Conservation (phyloP, 441 rosid genomes). For the Manihot esculenta region DNA sequence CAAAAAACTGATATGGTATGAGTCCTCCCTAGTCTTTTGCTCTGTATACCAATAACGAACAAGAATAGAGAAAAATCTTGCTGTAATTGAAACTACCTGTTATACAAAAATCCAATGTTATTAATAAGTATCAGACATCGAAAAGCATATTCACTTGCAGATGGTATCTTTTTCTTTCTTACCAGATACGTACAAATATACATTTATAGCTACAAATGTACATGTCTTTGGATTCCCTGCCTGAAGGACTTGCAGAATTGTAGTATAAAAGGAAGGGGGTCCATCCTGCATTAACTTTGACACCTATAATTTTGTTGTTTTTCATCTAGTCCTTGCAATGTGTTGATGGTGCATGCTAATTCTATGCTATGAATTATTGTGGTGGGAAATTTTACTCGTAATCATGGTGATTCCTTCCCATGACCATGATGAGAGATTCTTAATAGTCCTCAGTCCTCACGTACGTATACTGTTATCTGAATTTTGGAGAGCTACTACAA, state of each 20-base stretch:
- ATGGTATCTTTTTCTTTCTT: too few relatives aligned
- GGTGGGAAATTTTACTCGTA: too few relatives aligned
- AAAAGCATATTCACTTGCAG: conserved; percentile 2
- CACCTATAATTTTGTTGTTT: conserved; percentile 1
- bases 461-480: too few relatives aligned
- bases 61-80: too few relatives aligned
- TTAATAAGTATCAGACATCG: not conserved
- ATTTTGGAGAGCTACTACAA: too few relatives aligned
- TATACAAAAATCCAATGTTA: not conserved
- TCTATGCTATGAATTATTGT: not conserved
- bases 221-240: conserved; percentile 31
- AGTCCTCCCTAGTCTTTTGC: too few relatives aligned
- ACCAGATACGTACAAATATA: not conserved
- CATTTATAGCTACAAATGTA: conserved; percentile 12
- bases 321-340: not conserved
- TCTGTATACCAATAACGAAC: too few relatives aligned
- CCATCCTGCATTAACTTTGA: conserved; percentile 3
- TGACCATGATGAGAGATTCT: too few relatives aligned
- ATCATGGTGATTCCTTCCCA: too few relatives aligned
- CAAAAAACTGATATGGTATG: too few relatives aligned
- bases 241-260: conserved; percentile 17
- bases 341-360: conserved; percentile 1
- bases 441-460: too few relatives aligned
- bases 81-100: too few relatives aligned
- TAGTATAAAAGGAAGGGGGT: not conserved